These are phyloP conservation scores for Allantophomopsis lycopodina DNA, from an alignment of 2,329 filamentous ascomycete species.

Conservation along the genomic window DNA sequence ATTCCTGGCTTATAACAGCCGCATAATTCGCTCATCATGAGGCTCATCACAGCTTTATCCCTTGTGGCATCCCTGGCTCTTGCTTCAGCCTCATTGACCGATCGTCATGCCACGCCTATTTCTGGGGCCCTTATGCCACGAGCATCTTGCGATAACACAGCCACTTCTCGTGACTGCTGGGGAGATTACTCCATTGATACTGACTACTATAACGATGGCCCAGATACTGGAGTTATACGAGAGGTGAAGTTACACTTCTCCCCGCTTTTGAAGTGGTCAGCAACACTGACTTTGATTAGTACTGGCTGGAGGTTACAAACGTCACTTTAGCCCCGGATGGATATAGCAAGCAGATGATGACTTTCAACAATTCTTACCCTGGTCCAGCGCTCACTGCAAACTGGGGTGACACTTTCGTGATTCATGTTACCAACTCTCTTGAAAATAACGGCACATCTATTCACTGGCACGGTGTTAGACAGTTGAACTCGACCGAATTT, in stretches of 20 bases:
- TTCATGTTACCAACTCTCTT: slow-evolving; percentile 18
- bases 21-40: too few relatives aligned
- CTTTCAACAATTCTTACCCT: slow-evolving; percentile 30
- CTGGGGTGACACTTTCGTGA: slow-evolving; percentile 10
- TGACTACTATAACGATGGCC: slow-evolving; percentile 14
- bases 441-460: slow-evolving; percentile 1
- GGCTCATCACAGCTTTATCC: too few relatives aligned
- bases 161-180: slow-evolving; percentile 17
- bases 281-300: slow-evolving; percentile 13
- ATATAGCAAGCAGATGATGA: slow-evolving; percentile 21
- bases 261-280: neutral
- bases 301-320: slow-evolving; percentile 27
- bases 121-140: slow-evolving; percentile 5
- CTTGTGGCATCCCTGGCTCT: too few relatives aligned
- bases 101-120: slow-evolving; percentile 1
- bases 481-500: neutral
- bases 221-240: slow-evolving; percentile 19
- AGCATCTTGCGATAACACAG: slow-evolving; percentile 13
- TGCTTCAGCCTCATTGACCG: too few relatives aligned
- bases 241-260: slow-evolving; percentile 9
- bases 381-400: slow-evolving; percentile 25
- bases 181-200: slow-evolving; percentile 17
- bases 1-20: too few relatives aligned
- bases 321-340: slow-evolving; percentile 30
- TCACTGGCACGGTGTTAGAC: slow-evolving; percentile 2